Evolutionary conservation across 768 basidiomycete genomes (phyloP), one percentile per base, ranked within the genome.

Genomic region (Lactarius trivialis): DNA sequence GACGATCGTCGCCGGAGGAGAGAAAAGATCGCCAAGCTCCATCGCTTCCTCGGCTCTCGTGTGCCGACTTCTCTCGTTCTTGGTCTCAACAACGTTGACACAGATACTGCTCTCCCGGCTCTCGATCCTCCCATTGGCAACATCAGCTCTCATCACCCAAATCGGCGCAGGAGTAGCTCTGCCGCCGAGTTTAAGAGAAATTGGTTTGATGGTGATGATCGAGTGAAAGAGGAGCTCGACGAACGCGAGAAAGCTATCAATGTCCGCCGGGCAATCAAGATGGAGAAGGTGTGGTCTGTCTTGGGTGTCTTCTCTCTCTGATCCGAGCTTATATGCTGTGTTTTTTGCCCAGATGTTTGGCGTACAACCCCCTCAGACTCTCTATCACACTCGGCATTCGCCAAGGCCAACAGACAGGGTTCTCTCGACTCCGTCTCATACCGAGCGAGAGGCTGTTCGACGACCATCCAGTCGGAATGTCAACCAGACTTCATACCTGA

Each of bases 41-140:
- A 93, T 73, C 88, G 91, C 51, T 92, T 88, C 74, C 79, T 93
- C 36, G 91, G 91, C n/a, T 90, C 88, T 21, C 82, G 83, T 34
- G 86, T 93, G 30, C 91, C 91, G 8, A 71, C 81, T 15, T 81
- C 83, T 65, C 81, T 91, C 37, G 85, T 89, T 14, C 78, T 85
- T 41, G 86, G 82, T 52, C 63, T 72, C 67, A 76, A 65, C 71
- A 76, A 70, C 53, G 63, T 64, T 30, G 30, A 30, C 30, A 30
- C 30, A 15, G 70, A 71, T 19, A 65, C 70, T 19, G 65, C 75
- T n/a, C 67, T 73, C 9, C 75, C 76, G 4, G 70, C 75, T 34
- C 67, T 69, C 19, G 49, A 51, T n/a, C 55, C 55, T 28, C 7
- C 60, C 65, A 17, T 45, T 28, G 72, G 71, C 12, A 64, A 61